These are phyloP conservation scores for Phytophthora macrochlamydospora DNA, from an alignment of 352 stramenopile genomes.

Conservation along the genomic window DNA sequence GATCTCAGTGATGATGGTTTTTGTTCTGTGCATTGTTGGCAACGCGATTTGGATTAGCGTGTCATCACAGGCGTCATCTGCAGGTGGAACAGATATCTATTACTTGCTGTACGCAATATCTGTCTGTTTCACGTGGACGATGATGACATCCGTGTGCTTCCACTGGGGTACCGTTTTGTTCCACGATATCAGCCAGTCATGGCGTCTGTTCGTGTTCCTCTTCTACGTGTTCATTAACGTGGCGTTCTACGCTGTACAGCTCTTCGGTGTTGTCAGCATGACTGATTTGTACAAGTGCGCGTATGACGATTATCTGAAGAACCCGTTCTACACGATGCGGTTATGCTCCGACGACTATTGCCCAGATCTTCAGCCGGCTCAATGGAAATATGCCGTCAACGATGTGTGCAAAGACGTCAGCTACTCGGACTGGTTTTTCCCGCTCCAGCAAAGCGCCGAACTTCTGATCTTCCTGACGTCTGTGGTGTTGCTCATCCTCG, in stretches of 20 bases:
- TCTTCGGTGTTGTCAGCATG: slow-evolving; percentile 76
- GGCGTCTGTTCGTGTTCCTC: slow-evolving; percentile 58
- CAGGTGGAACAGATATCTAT: slow-evolving; percentile 68
- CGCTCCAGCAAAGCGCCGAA: slow-evolving; percentile 50
- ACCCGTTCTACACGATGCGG: slow-evolving; percentile 70
- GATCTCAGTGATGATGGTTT: slow-evolving; percentile 74
- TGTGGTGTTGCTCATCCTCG: slow-evolving; percentile 67
- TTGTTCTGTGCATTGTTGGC: slow-evolving; percentile 69
- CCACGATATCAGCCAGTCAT: slow-evolving; percentile 62
- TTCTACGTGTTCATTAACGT: slow-evolving; percentile 69
- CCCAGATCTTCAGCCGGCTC: slow-evolving; percentile 76
- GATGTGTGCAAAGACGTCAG: slow-evolving; percentile 71
- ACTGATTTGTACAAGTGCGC: slow-evolving; percentile 85
- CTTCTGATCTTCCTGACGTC: slow-evolving; percentile 69
- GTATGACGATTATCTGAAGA: slow-evolving; percentile 89
- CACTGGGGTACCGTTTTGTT: slow-evolving; percentile 83
- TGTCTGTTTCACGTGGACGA: slow-evolving; percentile 80
- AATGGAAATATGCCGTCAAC: slow-evolving; percentile 78
- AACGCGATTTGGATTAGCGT: slow-evolving; percentile 87
- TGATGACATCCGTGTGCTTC: slow-evolving; percentile 89
- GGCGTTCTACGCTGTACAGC: slow-evolving; percentile 65
- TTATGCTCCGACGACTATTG: slow-evolving; percentile 80
- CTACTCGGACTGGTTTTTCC: slow-evolving; percentile 71
- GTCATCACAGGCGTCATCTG: slow-evolving; percentile 49
- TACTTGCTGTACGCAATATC: slow-evolving; percentile 74